Base-by-base conservation (phyloP, 257 asterid species). In the Jacaranda mimosifolia region DNA sequence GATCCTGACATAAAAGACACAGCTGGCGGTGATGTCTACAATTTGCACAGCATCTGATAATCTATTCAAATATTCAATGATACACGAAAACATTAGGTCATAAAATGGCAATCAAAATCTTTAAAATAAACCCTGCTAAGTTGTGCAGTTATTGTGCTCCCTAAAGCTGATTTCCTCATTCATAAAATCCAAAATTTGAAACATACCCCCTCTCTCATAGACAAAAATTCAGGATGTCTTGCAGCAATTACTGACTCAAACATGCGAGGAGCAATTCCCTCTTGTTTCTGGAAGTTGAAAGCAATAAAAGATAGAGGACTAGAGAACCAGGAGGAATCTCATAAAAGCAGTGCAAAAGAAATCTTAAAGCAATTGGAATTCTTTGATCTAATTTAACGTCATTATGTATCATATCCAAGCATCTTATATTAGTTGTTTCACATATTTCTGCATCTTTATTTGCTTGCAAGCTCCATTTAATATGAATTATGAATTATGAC, bases 221-320 rank as follows among this genome's bases (percentile, higher is more conserved):
- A 90, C 48, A 97, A 95, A 86, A 95, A 95, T 79, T 95, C 98
- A 78, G 97, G 97, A 71, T 95, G 99, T 58, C 91, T 95, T 77
- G 99, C 98, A 75, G 98, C 99, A 84, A 95, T 92, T 14, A 91
- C 89, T 5, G 98, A 91, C 86, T 95, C 93, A 92, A 95, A 93
- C 98, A 95, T 95, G 58, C 93, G 97, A 53, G 99, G 99, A 80
- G 92, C 87, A 68, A 95, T 90, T 15, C 99, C 97, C 77, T 90
- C 94, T 85, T 90, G 99, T 80, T 90, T 89, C 99, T 95, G 93
- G 79, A 83, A 82, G 73, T 77, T 52, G n/a, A 76, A 38, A 77
- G 48, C 76, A 80, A 59, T 10, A 60, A 70, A 75, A 58, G 63
- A 78, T 17, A 71, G 52, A 71, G 63, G 70, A 53, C 45, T 59